Evolutionary conservation across 2,329 filamentous ascomycete genomes (phyloP).

Genomic region (Aureobasidium sp.): DNA sequence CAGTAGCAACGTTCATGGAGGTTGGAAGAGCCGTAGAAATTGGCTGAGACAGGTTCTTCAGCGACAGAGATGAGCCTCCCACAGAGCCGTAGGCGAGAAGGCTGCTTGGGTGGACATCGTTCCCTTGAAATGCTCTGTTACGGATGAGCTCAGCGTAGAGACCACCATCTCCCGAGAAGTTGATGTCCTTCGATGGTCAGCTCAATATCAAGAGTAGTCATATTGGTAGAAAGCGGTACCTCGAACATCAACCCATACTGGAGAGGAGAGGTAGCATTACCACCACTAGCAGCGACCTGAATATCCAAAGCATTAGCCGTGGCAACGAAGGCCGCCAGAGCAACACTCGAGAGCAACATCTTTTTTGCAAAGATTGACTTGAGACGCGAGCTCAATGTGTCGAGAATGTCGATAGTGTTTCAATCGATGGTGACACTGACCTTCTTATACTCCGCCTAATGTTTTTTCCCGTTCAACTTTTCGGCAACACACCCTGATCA

Average conservation of each 20-base stretch:
- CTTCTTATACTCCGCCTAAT: neutral
- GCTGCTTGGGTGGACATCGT: conserved; percentile 38
- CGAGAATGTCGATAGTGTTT: neutral
- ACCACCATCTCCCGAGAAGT: conserved; percentile 61
- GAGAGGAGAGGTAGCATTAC: conserved; percentile 34
- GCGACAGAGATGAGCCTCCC: conserved; percentile 42
- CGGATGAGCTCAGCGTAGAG: conserved; percentile 62
- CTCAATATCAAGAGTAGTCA: neutral
- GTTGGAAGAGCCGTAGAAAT: conserved; percentile 48
- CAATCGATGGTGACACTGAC: neutral
- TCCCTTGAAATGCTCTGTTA: conserved; percentile 60
- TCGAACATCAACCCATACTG: conserved; percentile 41
- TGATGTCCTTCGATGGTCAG: conserved; percentile 46
- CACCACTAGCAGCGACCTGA: conserved; percentile 25
- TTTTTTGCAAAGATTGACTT: neutral
- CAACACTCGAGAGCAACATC: conserved; percentile 3
- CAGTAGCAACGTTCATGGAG: conserved; percentile 39
- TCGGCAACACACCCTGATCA: neutral
- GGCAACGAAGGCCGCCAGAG: conserved; percentile 18
- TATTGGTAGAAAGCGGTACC: conserved; percentile 19
- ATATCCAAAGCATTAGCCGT: conserved; percentile 21
- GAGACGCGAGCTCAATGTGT: neutral
- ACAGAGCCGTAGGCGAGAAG: conserved; percentile 51
- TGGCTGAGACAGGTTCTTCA: conserved; percentile 42
- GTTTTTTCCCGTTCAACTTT: neutral